Evolutionary conservation across 441 rosid genomes (phyloP), one percentile per base, ranked within the genome.

Genomic region (Aquilaria agallochum): DNA sequence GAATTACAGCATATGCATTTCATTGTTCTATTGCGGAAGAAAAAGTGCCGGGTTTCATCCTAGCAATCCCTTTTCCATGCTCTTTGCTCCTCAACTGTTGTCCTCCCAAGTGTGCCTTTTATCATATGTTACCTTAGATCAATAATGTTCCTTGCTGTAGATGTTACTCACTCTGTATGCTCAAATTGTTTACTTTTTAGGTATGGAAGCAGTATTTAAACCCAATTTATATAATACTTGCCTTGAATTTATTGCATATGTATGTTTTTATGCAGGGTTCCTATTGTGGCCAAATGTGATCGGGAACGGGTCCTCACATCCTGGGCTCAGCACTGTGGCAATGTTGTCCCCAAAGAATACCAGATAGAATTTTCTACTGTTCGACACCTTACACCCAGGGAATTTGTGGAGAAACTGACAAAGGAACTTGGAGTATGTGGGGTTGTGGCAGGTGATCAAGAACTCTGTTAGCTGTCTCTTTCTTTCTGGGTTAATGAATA

Each of bases 401-500:
- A 86, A 50, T 92, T 88, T 80, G 97, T 90, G 53, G 94, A 92
- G 81, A 92, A 92, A 78, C 63, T 92, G 32, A 78, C 88, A 3
- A 78, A 60, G 70, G 96, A 92, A 71, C 89, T 84, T 10, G 69
- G 79, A 60, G 89, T 92, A 14, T 61, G 68, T 42, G 96, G 96
- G 62, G 89, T 90, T 68, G 97, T 88, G 49, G 96, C 96, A 59
- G 96, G 95, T 90, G 68, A 59, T 46, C 40, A 31, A 47, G 36
- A 56, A 51, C 66, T 52, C 13, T 44, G 2, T 62, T 13, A 27
- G 4, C 65, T 62, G 5, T 62, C 30, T 12, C 20, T 3, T 9
- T 51, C 20, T 36, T 12, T n/a, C 56, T 36, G 53, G 27, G 5
- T 11, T 51, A 50, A n/a, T 31, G 13, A 55, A 30, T 47, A 12